phyloP scores from a whole-genome alignment of 202 grass and related monocot species.

The Cymbopogon flexuosus region DNA sequence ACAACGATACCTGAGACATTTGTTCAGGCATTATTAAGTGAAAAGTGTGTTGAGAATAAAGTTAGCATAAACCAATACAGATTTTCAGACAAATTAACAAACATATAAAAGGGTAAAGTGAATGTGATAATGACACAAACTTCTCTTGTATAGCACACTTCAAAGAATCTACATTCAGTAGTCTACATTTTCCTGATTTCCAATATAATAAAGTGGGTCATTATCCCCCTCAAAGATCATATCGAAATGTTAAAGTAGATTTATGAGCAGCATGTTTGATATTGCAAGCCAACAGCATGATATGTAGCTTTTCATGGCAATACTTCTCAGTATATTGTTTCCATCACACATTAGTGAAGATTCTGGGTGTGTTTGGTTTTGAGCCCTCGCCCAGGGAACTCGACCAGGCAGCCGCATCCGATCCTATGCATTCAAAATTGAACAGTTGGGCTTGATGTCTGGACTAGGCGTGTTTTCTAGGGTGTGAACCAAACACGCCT shows the following conservation, averaged over 20 bases:
- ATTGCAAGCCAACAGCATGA: background rate
- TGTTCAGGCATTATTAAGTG: conserved; percentile 19
- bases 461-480: background rate
- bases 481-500: background rate
- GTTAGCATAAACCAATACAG: background rate
- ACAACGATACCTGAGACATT: conserved; percentile 69
- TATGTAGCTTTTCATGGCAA: background rate
- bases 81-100: conserved; percentile 2
- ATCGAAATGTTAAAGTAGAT: background rate
- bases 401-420: background rate
- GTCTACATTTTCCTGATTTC: background rate
- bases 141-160: background rate
- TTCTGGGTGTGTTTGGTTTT: background rate
- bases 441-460: background rate
- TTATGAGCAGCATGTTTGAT: background rate
- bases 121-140: background rate
- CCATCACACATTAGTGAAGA: conserved; percentile 10
- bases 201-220: background rate
- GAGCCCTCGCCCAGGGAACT: background rate
- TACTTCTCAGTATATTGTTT: background rate
- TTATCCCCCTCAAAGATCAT: background rate
- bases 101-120: background rate
- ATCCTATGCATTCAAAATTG: background rate
- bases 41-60: conserved; percentile 16
- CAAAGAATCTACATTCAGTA: background rate